Conservation (phyloP, 2,329 filamentous ascomycete species). For the Fusarium torulosum region DNA sequence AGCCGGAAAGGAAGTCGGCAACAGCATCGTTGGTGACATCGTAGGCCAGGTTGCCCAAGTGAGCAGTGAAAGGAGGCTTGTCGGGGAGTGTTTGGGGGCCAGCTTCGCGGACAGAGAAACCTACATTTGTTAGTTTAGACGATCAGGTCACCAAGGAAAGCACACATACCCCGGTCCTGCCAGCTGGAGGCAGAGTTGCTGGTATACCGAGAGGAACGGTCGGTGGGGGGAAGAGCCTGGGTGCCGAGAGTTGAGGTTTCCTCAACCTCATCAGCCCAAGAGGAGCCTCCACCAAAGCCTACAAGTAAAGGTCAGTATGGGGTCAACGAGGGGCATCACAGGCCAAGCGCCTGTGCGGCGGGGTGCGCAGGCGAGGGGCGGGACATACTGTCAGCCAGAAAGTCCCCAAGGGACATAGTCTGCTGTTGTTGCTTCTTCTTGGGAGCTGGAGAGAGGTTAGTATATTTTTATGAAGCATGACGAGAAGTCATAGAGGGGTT, state of each 20-base stretch:
- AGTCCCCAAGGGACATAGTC: conserved; percentile 98
- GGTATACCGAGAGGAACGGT: conserved; percentile 56
- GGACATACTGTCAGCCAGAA: conserved; percentile 88
- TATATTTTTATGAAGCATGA: conserved; percentile 7
- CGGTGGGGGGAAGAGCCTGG: conserved; percentile 66
- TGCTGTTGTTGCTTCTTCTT: conserved; percentile 93
- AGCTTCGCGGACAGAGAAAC: conserved; percentile 75
- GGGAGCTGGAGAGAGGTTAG: conserved; percentile 71
- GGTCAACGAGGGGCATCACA: conserved; percentile 39
- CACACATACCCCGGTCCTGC: conserved; percentile 59
- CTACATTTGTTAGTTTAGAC: conserved; percentile 53
- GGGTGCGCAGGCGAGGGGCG: conserved; percentile 49
- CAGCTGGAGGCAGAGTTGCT: conserved; percentile 53
- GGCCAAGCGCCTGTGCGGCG: conserved; percentile 39
- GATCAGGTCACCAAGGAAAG: background rate
- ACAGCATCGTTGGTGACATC: conserved; percentile 89
- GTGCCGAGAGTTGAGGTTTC: conserved; percentile 71
- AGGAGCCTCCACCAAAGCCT: conserved; percentile 78
- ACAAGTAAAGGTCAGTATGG: conserved; percentile 44
- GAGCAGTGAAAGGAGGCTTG: conserved; percentile 94
- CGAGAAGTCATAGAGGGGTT: conserved; percentile 10
- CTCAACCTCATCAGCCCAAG: conserved; percentile 99
- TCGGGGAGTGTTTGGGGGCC: conserved; percentile 81
- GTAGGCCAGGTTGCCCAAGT: conserved; percentile 96
- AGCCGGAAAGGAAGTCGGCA: conserved; percentile 85